Base-by-base conservation (phyloP, 805 yeast genomes). In the Cyberlindnera lachancei region DNA sequence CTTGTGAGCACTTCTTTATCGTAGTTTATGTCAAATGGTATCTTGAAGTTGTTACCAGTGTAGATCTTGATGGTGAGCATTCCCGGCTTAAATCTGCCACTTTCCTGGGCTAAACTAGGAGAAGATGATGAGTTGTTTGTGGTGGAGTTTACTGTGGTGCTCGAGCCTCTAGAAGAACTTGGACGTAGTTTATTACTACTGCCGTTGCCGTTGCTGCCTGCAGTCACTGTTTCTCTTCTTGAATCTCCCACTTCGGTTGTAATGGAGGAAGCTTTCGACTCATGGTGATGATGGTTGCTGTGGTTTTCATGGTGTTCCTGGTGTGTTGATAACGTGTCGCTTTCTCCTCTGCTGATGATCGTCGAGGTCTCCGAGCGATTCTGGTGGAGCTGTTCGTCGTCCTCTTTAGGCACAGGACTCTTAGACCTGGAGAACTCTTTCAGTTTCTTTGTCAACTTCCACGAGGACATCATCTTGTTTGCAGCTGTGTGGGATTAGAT, bases 31-130 rank as follows among this genome's bases (percentile, higher is more conserved):
- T 75, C 73, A 29, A 81, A 73, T 5, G 96, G 95, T 30, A 87
- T 66, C 29, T 64, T 65, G 42, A 86, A 68, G 31, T 75, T 73
- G 37, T 70, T 68, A 23, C 88, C 83, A 24, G 74, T 72, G 50
- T 83, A 83, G 9, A 86, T 70, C 50, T 83, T 82, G 18, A 86
- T 79, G 0, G 88, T 81, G 44, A 86, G 66, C 18, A 83, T 63
- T 3, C 95, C 95, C 1, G 90, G 87, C 20, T 59, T 62, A 30
- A 62, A 54, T 1, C 50, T 44, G 10, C 33, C n/a, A n/a, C n/a
- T n/a, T n/a, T n/a, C n/a, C n/a, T n/a, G n/a, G n/a, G n/a, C n/a
- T 7, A 23, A 22, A 6, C 21, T 23, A 10, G 23, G 9, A 13
- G 13, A 22, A 14, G 9, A 7, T 10, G 15, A 7, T 9, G 29